A percentile compares a stretch with the other conserved stretches of the same genome.
These are phyloP conservation scores for Didymella glomerata DNA, from an alignment of 2,329 filamentous ascomycete genomes.

Conservation along the genomic window DNA sequence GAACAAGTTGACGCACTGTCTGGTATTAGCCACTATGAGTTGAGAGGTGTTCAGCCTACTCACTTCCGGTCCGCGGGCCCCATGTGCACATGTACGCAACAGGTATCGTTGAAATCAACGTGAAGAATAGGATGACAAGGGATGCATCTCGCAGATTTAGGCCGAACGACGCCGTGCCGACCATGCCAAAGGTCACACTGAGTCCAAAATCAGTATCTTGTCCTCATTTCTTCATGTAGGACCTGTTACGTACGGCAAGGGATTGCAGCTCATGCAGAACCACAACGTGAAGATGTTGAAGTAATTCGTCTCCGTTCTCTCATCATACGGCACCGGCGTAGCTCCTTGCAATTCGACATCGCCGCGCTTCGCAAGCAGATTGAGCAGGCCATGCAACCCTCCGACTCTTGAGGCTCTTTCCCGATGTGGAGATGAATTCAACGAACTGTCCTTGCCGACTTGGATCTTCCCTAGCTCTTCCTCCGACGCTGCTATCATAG, in stretches of 20 bases:
- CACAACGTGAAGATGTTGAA: constrained; percentile 68
- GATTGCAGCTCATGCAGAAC: constrained; percentile 65
- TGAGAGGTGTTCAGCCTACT: not conserved
- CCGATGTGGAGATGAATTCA: constrained; percentile 4
- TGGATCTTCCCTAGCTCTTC: constrained; percentile 21
- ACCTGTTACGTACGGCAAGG: constrained; percentile 62
- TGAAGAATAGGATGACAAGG: constrained; percentile 71
- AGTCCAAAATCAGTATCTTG: not conserved
- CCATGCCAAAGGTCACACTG: constrained; percentile 69
- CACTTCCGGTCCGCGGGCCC: constrained; percentile 66
- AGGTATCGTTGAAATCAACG: constrained; percentile 61
- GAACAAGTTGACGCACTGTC: constrained; percentile 68
- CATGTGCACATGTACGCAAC: constrained; percentile 67
- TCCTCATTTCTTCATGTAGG: not conserved
- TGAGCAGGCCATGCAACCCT: constrained; percentile 29
- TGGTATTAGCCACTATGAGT: not conserved
- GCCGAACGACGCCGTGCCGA: constrained; percentile 64
- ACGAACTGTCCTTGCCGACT: constrained; percentile 10
- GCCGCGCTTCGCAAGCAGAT: constrained; percentile 33
- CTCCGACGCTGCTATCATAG: constrained; percentile 23
- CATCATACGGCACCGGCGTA: constrained; percentile 63
- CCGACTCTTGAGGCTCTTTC: constrained; percentile 19
- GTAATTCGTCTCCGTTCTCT: constrained; percentile 63
- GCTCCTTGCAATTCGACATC: constrained; percentile 57
- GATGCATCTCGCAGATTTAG: constrained; percentile 65